These are phyloP conservation scores for Candida maris DNA, from an alignment of 805 yeast genomes.

Conservation along the genomic window DNA sequence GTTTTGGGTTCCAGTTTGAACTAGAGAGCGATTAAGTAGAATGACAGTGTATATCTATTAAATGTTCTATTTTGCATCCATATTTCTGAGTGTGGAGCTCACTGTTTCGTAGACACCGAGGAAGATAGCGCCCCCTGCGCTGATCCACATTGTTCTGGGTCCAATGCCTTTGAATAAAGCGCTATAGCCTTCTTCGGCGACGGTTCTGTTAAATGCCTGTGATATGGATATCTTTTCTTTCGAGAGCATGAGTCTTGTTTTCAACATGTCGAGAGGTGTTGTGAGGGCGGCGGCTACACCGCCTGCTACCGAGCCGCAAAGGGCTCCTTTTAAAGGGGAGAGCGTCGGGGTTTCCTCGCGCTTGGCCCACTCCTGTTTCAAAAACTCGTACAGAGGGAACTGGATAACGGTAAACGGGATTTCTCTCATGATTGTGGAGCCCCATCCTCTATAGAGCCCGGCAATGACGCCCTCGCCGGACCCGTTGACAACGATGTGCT, in stretches of 20 bases:
- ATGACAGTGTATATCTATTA: background rate
- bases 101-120: conserved; percentile 88
- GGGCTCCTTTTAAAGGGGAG: conserved; percentile 72
- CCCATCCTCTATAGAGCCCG: conserved; percentile 92
- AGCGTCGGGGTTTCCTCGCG: conserved; percentile 38
- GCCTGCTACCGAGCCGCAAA: conserved; percentile 81
- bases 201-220: conserved; percentile 47
- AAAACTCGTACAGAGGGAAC: conserved; percentile 85
- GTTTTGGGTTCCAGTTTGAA: conserved; percentile 33
- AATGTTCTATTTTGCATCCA: no score
- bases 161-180: conserved; percentile 85
- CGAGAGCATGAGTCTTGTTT: conserved; percentile 82
- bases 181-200: conserved; percentile 66
- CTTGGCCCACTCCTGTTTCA: conserved; percentile 61
- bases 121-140: conserved; percentile 98
- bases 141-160: conserved; percentile 95
- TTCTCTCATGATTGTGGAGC: conserved; percentile 87
- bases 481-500: conserved; percentile 54
- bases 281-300: conserved; percentile 79
- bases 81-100: conserved; percentile 24
- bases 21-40: conserved; percentile 3
- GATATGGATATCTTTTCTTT: conserved; percentile 44
- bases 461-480: conserved; percentile 73
- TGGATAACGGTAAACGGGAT: conserved; percentile 96
- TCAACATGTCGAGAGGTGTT: conserved; percentile 75